A percentile compares a stretch with the other conserved stretches of the same genome.
Conservation (phyloP, 139 green algal species). For the Haematococcus sp. region DNA sequence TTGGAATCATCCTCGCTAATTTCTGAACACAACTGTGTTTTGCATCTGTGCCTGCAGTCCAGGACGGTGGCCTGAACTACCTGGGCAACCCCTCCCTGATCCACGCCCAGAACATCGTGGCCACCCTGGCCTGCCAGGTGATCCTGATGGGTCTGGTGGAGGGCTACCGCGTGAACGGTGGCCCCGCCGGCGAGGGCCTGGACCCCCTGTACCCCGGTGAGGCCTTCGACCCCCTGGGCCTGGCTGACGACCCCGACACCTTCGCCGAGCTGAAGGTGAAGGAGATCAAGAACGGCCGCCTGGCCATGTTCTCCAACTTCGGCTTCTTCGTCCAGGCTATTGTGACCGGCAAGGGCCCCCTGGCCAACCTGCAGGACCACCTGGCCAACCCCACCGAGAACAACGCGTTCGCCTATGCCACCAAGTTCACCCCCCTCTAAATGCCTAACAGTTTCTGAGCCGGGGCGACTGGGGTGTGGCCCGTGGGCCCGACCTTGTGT, state of each 20-base stretch:
- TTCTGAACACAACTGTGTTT: too few species aligned
- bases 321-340: conserved; percentile 61
- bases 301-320: conserved; percentile 80
- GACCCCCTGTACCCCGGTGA: conserved; percentile 76
- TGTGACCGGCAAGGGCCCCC: conserved; percentile 73
- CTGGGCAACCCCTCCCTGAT: conserved; percentile 64
- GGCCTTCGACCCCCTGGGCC: conserved; percentile 81
- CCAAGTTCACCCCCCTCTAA: conserved; percentile 56
- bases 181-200: conserved; percentile 74
- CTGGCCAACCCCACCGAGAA: conserved; percentile 66
- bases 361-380: conserved; percentile 76
- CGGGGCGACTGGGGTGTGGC: too few species aligned
- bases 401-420: conserved; percentile 80
- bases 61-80: conserved; percentile 79
- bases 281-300: conserved; percentile 91
- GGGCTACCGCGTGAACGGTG: conserved; percentile 81
- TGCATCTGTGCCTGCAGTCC: too few species aligned
- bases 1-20: too few species aligned
- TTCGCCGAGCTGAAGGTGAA: conserved; percentile 89
- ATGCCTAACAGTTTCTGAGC: neutral
- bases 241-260: conserved; percentile 91
- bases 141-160: conserved; percentile 76
- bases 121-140: conserved; percentile 82
- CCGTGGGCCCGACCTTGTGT: too few species aligned
- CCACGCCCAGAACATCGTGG: conserved; percentile 88